A percentile compares a stretch with the other conserved stretches of the same genome.
phyloP scores from a whole-genome alignment of 371 early-diverging fungal species.

The Mucor mucedo region DNA sequence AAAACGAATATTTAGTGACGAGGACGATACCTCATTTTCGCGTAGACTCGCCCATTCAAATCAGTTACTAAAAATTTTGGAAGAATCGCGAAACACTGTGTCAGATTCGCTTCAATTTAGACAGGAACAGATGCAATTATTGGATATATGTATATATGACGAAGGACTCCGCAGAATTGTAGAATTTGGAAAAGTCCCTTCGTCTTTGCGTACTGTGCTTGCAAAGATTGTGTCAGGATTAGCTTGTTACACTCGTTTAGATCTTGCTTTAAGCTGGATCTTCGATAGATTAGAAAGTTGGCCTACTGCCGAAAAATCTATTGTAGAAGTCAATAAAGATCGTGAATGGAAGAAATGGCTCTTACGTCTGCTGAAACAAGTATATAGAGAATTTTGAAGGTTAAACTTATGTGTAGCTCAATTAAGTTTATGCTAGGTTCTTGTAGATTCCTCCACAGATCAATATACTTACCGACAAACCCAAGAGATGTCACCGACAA shows the following conservation, averaged over 20 bases:
- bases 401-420: background rate
- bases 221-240: conserved; percentile 32
- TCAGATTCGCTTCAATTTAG: conserved; percentile 34
- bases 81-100: conserved; percentile 29
- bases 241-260: conserved; percentile 41
- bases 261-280: conserved; percentile 39
- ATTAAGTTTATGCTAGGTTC: conserved; percentile 4
- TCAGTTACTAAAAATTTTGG: conserved; percentile 34
- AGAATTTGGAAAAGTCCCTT: conserved; percentile 35
- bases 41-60: conserved; percentile 32
- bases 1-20: conserved; percentile 36
- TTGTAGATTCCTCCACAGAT: conserved; percentile 22
- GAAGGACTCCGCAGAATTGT: conserved; percentile 35
- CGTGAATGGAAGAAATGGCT: conserved; percentile 38
- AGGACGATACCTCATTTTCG: conserved; percentile 32
- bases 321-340: conserved; percentile 15
- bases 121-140: conserved; percentile 41
- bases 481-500: conserved; percentile 30
- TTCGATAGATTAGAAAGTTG: conserved; percentile 28
- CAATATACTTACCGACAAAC: conserved; percentile 29
- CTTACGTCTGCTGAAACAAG: conserved; percentile 25
- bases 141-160: conserved; percentile 43
- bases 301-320: conserved; percentile 5
- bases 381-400: background rate
- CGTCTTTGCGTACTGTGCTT: conserved; percentile 16